A percentile compares a stretch with the other conserved stretches of the same genome.
These are phyloP conservation scores for Fusarium phyllophilum DNA, from an alignment of 2,329 filamentous ascomycete genomes.

Conservation along the genomic window DNA sequence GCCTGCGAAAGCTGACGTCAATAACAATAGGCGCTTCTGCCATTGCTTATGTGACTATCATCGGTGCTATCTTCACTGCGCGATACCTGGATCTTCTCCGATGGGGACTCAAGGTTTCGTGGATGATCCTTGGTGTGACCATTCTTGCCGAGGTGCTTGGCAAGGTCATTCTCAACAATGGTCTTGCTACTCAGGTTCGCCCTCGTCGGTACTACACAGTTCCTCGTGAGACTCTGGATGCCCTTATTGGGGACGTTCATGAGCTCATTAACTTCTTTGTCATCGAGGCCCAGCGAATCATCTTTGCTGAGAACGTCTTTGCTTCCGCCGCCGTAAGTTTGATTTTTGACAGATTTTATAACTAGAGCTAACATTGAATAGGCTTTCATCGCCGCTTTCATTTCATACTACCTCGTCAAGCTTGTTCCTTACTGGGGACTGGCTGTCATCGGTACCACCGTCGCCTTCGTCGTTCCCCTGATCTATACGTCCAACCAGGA, in stretches of 20 bases:
- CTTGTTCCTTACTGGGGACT: slow-evolving; percentile 77
- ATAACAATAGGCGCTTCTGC: slow-evolving; percentile 65
- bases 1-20: slow-evolving; percentile 26
- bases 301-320: slow-evolving; percentile 74
- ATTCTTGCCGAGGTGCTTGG: slow-evolving; percentile 70
- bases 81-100: slow-evolving; percentile 74
- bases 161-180: slow-evolving; percentile 69
- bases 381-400: slow-evolving; percentile 69
- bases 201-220: slow-evolving; percentile 75
- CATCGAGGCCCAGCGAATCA: slow-evolving; percentile 74
- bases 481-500: slow-evolving; percentile 76
- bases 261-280: slow-evolving; percentile 78
- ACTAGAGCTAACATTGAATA: slow-evolving; percentile 46
- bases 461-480: slow-evolving; percentile 70
- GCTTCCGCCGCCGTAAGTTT: slow-evolving; percentile 68
- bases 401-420: slow-evolving; percentile 76
- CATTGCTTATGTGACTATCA: slow-evolving; percentile 69
- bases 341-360: slow-evolving; percentile 19
- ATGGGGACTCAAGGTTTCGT: slow-evolving; percentile 73
- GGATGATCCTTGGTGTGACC: slow-evolving; percentile 69
- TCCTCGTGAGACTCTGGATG: slow-evolving; percentile 69
- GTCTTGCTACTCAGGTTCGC: slow-evolving; percentile 72
- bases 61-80: slow-evolving; percentile 69
- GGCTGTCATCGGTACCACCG: slow-evolving; percentile 66
- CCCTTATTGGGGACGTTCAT: slow-evolving; percentile 70